Evolutionary conservation across 805 yeast genomes (phyloP).

Genomic region (Metschnikowia anglica): DNA sequence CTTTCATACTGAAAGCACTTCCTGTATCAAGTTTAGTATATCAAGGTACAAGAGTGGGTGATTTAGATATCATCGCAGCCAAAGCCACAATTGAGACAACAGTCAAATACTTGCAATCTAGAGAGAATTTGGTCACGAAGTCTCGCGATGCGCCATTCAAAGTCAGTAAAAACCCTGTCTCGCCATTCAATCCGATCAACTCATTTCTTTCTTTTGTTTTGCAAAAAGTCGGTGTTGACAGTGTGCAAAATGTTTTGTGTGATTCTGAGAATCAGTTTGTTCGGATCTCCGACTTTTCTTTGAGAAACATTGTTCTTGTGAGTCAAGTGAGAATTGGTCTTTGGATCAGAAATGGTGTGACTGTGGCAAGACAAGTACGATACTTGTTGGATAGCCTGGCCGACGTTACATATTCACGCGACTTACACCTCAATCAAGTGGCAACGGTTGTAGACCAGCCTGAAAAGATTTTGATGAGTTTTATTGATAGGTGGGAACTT

Average conservation of each 20-base stretch:
- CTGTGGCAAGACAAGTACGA: constrained; percentile 50
- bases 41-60: constrained; percentile 26
- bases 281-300: constrained; percentile 53
- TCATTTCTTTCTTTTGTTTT: constrained; percentile 51
- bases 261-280: constrained; percentile 28
- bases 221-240: constrained; percentile 30
- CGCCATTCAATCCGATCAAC: constrained; percentile 61
- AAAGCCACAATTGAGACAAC: constrained; percentile 35
- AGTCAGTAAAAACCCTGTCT: constrained; percentile 50
- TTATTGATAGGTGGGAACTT: constrained; percentile 59
- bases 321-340: constrained; percentile 62
- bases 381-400: constrained; percentile 47
- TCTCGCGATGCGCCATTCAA: constrained; percentile 36
- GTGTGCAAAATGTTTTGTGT: constrained; percentile 18
- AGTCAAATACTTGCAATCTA: constrained; percentile 29
- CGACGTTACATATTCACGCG: constrained; percentile 43
- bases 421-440: constrained; percentile 47
- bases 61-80: constrained; percentile 18
- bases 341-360: constrained; percentile 74
- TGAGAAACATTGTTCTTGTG: constrained; percentile 59
- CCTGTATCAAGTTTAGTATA: constrained; percentile 44
- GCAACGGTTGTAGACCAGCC: constrained; percentile 42
- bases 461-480: constrained; percentile 32
- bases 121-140: constrained; percentile 24
- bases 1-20: constrained; percentile 50